Base-by-base conservation (phyloP, 169 alveolate genomes). In the Cytauxzoon felis region DNA sequence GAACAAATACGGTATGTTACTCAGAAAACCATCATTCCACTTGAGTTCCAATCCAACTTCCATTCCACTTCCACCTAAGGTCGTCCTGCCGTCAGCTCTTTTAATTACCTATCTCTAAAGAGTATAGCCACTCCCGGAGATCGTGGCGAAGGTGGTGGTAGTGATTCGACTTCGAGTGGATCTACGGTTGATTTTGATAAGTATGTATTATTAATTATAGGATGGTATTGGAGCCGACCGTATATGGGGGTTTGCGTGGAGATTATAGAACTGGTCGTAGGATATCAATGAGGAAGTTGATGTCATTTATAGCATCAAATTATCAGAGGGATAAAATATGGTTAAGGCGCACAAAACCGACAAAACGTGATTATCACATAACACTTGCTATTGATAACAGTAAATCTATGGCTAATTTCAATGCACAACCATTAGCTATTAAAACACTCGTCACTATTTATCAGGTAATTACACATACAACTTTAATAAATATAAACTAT, bases 311-410 rank as follows among this genome's bases (percentile, higher is more conserved):
- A 30, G 99, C 99, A 7, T 92, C 98, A 19, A 93, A 96, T 82
- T 97, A 93, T 89, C 90, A 99, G 67, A 95, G 95, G 51, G 99
- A 96, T 81, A 96, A 96, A 84, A 97, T 98, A 16, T 98, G 99
- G 99, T 88, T 97, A 21, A 86, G 99, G 40, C 93, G 99, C 80
- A 93, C 98, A 19, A 92, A 95, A 78, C 97, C 98, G 13, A 92
- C 93, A 62, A 95, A 96, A 78, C 85, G 99, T 58, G 97, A 94
- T 56, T 96, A 96, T 80, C 94, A 95, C 65, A 91, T 96, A 23
- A 82, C 95, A 36, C 80, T 96, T 33, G 97, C 98, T 42, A 93
- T 96, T 41, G 99, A 96, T 83, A 96, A 96, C 70, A 93, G 98
- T 36, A 87, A 93, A 52, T 90, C 97, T 34, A 96, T 96, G 99